Percentiles rank a stretch among this genome's conserved stretches.
Evolutionary conservation across 192 early-diverging fungal genomes (phyloP).

Genomic region (Coemansia sp.): DNA sequence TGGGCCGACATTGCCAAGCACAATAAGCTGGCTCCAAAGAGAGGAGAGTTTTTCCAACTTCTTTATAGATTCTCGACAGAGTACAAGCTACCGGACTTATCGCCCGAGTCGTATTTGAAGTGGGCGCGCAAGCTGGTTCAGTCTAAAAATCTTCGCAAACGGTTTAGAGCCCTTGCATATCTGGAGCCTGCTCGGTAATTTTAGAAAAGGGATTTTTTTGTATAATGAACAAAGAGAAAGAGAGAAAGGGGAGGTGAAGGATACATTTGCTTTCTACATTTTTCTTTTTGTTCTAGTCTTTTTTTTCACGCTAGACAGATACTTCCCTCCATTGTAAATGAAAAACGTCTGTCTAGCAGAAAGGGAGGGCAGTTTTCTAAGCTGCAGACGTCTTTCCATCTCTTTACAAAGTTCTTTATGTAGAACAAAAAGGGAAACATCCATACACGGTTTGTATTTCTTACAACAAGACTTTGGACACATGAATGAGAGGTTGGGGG

Average conservation of each 20-base stretch:
- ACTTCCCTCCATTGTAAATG: no score
- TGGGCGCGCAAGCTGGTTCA: conserved; percentile 38
- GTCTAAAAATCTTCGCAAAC: conserved; percentile 30
- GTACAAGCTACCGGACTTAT: conserved; percentile 31
- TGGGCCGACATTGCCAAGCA: conserved; percentile 36
- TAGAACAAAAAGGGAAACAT: no score
- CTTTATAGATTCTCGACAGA: conserved; percentile 36
- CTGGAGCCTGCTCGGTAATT: conserved; percentile 11
- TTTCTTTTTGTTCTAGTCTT: background rate
- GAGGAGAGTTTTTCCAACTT: conserved; percentile 15
- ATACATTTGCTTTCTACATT: no score
- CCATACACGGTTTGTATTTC: no score
- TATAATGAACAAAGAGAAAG: no score
- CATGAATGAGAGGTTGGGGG: background rate
- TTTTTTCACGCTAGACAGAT: no score
- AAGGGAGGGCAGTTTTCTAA: no score
- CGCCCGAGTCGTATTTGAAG: conserved; percentile 34
- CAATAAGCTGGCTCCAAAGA: conserved; percentile 8
- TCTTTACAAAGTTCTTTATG: no score
- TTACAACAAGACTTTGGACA: no score
- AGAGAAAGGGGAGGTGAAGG: no score
- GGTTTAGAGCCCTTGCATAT: conserved; percentile 36
- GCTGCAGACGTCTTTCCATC: no score
- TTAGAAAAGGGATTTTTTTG: background rate
- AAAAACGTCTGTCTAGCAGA: background rate